Evolutionary conservation across 352 stramenopile species (phyloP).

Genomic region (Pythium pyrilobum): DNA sequence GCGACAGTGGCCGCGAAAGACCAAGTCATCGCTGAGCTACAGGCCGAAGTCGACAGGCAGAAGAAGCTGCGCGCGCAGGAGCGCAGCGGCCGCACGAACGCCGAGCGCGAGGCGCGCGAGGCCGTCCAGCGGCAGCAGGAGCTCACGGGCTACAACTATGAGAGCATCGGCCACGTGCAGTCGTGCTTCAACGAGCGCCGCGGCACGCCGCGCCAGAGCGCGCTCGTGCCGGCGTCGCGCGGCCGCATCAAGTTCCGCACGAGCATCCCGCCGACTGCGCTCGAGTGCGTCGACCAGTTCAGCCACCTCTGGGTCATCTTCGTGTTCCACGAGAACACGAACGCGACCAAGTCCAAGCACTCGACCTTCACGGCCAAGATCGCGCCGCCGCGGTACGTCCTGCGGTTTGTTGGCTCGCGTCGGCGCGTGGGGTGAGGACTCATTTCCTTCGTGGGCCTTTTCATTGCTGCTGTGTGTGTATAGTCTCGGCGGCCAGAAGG

Average conservation of each 20-base stretch:
- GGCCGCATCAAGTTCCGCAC: slow-evolving; percentile 75
- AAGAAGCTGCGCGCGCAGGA: slow-evolving; percentile 71
- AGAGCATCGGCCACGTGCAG: slow-evolving; percentile 64
- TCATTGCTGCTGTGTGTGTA: neutral
- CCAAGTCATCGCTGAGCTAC: slow-evolving; percentile 35
- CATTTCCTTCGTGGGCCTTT: neutral
- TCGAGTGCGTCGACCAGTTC: slow-evolving; percentile 83
- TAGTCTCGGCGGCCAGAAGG: slow-evolving; percentile 70
- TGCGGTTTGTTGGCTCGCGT: neutral
- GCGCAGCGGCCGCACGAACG: slow-evolving; percentile 63
- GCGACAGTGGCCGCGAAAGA: slow-evolving; percentile 17
- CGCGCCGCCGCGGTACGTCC: slow-evolving; percentile 52
- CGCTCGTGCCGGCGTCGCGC: slow-evolving; percentile 55
- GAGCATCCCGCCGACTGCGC: slow-evolving; percentile 59
- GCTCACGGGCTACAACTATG: slow-evolving; percentile 55
- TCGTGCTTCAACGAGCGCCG: slow-evolving; percentile 87
- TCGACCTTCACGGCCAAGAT: slow-evolving; percentile 80
- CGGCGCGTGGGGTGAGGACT: neutral
- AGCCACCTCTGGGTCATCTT: slow-evolving; percentile 90
- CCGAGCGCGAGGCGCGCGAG: slow-evolving; percentile 58
- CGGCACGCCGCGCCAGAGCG: slow-evolving; percentile 77
- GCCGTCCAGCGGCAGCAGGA: slow-evolving; percentile 64
- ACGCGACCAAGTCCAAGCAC: slow-evolving; percentile 42
- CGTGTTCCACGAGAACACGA: slow-evolving; percentile 90
- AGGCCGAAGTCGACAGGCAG: slow-evolving; percentile 62